Conservation (phyloP, 805 yeast species). For the Candida maris region DNA sequence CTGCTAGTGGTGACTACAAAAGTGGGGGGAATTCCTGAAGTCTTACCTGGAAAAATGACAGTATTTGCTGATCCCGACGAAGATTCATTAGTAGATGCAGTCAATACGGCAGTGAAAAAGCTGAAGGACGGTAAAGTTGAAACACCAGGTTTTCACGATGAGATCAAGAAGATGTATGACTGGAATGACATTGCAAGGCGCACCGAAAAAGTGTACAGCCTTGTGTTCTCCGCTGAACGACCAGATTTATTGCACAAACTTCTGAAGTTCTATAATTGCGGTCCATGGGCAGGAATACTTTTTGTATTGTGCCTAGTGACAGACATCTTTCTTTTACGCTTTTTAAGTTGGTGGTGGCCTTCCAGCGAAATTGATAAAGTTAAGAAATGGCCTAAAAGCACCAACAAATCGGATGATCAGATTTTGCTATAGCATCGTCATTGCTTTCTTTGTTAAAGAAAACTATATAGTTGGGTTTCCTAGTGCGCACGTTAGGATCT, state of each 20-base stretch:
- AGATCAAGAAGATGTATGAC: slow-evolving; percentile 78
- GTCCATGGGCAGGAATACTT: slow-evolving; percentile 82
- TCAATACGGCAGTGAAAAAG: slow-evolving; percentile 63
- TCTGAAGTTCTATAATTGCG: slow-evolving; percentile 62
- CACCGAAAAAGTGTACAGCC: slow-evolving; percentile 77
- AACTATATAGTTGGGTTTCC: background rate
- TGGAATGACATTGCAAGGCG: slow-evolving; percentile 88
- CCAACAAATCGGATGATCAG: background rate
- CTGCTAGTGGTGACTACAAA: slow-evolving; percentile 87
- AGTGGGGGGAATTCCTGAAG: slow-evolving; percentile 98
- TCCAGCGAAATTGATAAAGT: slow-evolving; percentile 65
- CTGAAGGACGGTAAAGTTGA: slow-evolving; percentile 59
- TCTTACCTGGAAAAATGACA: slow-evolving; percentile 89
- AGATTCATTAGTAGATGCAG: slow-evolving; percentile 69
- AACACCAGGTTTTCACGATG: slow-evolving; percentile 72
- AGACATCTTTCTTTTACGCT: slow-evolving; percentile 60
- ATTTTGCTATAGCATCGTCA: too few relatives aligned
- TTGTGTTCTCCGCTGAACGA: slow-evolving; percentile 25
- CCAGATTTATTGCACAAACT: slow-evolving; percentile 53
- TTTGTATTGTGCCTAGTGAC: slow-evolving; percentile 78
- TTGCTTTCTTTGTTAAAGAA: too few relatives aligned
- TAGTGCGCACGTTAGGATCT: background rate
- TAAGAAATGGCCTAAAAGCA: slow-evolving; percentile 66
- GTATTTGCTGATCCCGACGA: slow-evolving; percentile 87
- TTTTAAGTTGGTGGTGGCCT: slow-evolving; percentile 74